Evolutionary conservation across 2,329 filamentous ascomycete genomes (phyloP).

Genomic region (Fusarium pilosicola): DNA sequence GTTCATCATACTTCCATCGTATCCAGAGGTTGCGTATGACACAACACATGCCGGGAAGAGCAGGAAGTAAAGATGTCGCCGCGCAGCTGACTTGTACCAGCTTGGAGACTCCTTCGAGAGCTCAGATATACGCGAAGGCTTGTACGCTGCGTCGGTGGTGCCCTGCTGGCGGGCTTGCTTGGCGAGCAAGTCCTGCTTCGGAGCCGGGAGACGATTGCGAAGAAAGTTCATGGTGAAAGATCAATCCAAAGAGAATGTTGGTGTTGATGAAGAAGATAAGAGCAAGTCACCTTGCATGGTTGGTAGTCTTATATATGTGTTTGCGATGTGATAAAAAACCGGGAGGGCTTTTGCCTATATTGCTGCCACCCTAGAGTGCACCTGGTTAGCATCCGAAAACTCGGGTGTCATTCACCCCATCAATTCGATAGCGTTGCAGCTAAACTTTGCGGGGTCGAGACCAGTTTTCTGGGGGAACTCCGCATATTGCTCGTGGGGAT

Average conservation of each 20-base stretch:
- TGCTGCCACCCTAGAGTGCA: background rate
- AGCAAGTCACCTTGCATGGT: background rate
- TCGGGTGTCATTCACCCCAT: background rate
- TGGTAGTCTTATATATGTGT: background rate
- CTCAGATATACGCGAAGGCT: slow-evolving; percentile 45
- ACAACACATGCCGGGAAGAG: slow-evolving; percentile 50
- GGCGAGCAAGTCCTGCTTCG: slow-evolving; percentile 5
- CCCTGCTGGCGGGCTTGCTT: slow-evolving; percentile 32
- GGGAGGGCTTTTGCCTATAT: background rate
- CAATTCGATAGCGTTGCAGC: slow-evolving; percentile 2
- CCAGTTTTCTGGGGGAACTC: slow-evolving; percentile 3
- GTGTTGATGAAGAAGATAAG: too few relatives aligned
- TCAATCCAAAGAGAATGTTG: too few relatives aligned
- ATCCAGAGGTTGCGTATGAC: slow-evolving; percentile 51
- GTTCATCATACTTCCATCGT: slow-evolving; percentile 63
- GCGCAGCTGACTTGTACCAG: slow-evolving; percentile 47
- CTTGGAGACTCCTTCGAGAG: slow-evolving; percentile 39
- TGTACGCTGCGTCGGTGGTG: slow-evolving; percentile 14
- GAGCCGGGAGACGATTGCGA: slow-evolving; percentile 3
- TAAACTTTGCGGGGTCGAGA: slow-evolving; percentile 3
- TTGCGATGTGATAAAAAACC: background rate
- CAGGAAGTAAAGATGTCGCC: slow-evolving; percentile 46
- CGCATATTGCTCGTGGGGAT: background rate
- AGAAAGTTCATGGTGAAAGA: background rate
- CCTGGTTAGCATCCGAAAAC: background rate